phyloP scores from a whole-genome alignment of 2,329 filamentous ascomycete species.

The Diplodia mutila region DNA sequence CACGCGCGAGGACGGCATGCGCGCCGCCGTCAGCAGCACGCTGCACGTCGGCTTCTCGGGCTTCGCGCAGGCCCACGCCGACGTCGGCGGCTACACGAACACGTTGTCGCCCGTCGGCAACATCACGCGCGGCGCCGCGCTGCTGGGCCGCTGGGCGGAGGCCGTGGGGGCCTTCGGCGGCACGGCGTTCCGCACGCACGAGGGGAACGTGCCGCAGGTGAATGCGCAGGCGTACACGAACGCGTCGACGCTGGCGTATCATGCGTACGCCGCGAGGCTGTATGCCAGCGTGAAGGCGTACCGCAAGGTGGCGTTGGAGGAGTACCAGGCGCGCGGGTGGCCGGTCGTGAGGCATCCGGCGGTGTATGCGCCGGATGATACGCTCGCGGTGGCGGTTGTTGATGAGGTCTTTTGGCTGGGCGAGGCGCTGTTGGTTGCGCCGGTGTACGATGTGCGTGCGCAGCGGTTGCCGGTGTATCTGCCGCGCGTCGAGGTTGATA shows the following conservation, averaged over 20 bases:
- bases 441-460: conserved; percentile 33
- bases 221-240: conserved; percentile 46
- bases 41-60: conserved; percentile 44
- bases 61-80: conserved; percentile 41
- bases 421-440: conserved; percentile 35
- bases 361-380: conserved; percentile 33
- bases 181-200: conserved; percentile 43
- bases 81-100: conserved; percentile 45
- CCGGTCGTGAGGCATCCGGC: conserved; percentile 34
- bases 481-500: conserved; percentile 28
- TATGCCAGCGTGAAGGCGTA: conserved; percentile 41
- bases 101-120: conserved; percentile 36
- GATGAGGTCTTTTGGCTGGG: conserved; percentile 38
- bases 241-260: conserved; percentile 38
- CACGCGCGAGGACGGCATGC: conserved; percentile 42
- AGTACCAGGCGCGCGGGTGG: conserved; percentile 35
- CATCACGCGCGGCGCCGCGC: conserved; percentile 41
- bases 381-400: conserved; percentile 31
- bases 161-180: conserved; percentile 39
- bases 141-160: conserved; percentile 45
- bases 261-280: conserved; percentile 43
- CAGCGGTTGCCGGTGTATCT: conserved; percentile 33
- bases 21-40: conserved; percentile 40
- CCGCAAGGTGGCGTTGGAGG: conserved; percentile 36
- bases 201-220: conserved; percentile 43